phyloP scores from a whole-genome alignment of 495 filamentous ascomycete genomes.

The Aspergillus taichungensis region DNA sequence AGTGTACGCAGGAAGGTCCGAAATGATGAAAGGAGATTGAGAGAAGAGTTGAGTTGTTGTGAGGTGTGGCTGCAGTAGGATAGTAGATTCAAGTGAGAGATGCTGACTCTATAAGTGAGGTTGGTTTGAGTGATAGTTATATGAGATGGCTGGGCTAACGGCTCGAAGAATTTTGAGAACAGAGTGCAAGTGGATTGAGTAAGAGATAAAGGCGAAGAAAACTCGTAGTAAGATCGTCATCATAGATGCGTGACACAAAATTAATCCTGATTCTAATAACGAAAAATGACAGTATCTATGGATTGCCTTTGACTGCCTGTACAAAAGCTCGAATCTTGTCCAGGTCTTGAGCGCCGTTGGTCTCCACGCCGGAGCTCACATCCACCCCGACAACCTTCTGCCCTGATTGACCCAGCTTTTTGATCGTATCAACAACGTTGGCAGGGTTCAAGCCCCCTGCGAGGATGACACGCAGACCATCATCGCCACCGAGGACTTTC shows the following conservation, averaged over 20 bases:
- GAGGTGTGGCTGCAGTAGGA: too few species aligned
- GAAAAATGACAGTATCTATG: conserved; percentile 6
- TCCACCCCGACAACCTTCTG: conserved; percentile 72
- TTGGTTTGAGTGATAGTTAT: too few species aligned
- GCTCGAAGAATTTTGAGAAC: too few species aligned
- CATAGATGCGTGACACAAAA: conserved; percentile 1
- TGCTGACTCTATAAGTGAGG: too few species aligned
- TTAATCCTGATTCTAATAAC: background rate
- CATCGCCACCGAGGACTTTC: conserved; percentile 50
- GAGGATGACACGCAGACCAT: conserved; percentile 58
- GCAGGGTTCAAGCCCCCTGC: conserved; percentile 73
- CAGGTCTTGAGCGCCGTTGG: conserved; percentile 68
- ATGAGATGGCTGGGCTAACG: too few species aligned
- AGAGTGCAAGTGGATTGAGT: background rate
- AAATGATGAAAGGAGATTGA: too few species aligned
- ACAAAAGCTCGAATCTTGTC: conserved; percentile 80
- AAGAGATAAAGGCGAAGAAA: background rate
- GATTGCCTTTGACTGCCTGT: conserved; percentile 51
- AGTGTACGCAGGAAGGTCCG: too few species aligned
- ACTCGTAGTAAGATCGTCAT: background rate
- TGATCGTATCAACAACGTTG: conserved; percentile 61
- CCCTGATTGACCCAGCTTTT: conserved; percentile 43
- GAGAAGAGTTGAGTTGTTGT: too few species aligned
- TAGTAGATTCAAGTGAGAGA: too few species aligned
- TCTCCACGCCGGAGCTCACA: conserved; percentile 89